Base-by-base conservation (phyloP, 192 early-diverging fungal genomes). In the Ambispora gerdemannii region DNA sequence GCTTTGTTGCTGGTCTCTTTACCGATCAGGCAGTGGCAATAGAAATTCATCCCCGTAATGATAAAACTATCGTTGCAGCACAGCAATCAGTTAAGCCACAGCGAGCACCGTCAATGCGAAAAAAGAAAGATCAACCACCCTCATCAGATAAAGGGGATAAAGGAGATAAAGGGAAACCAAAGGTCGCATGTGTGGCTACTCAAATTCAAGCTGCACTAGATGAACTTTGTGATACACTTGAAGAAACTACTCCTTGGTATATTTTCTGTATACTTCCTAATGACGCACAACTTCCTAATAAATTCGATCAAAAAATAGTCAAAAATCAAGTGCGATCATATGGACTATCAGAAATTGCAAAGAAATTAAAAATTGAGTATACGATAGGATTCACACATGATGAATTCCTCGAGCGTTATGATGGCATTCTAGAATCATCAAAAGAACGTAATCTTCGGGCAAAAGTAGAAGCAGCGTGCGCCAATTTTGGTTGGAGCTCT, bases 161-260 rank as follows among this genome's bases (percentile, higher is more conserved):
- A n/a, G 74, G 73, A 1, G 65, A 60, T 10, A 17, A 35, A 13
- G n/a, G 61, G 20, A 64, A 28, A 65, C 67, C 61, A 61, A 88
- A 84, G 74, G 82, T 88, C 15, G 74, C 81, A 0, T 86, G 83
- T 22, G 76, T 91, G 13, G 77, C 84, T 0, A 78, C 87, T 20
- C 90, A 91, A 73, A 80, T 91, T 67, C 87, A 88, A 68, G 85
- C 87, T 3, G 85, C 88, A 4, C 76, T 91, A 32, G 81, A 84
- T 32, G 88, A 91, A 49, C 72, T 92, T 13, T 83, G 87, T 47
- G 85, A 81, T 50, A 84, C 87, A 13, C 75, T 94, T 50, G 88
- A 89, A 70, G 88, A 92, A 65, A 92, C 90, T 3, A 81, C 84
- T n/a, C 83, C 89, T 31, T 94, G 91, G 91, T 90, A 88, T 67